Percentiles rank a stretch among this genome's conserved stretches.
phyloP scores from a whole-genome alignment of 306 rosid species.

The Vigna mungo region DNA sequence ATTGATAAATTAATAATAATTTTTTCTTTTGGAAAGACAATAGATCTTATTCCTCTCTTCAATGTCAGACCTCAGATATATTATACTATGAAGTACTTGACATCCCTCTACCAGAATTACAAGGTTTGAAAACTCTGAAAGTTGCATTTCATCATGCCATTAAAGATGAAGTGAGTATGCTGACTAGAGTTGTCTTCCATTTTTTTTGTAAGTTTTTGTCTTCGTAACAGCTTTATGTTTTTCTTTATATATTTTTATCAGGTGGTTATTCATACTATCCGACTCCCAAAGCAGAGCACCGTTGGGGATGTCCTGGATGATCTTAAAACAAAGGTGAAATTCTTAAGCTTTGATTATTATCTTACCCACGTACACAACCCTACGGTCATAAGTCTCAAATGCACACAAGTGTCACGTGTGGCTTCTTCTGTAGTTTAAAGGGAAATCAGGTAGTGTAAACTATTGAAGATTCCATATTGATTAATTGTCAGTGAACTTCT shows the following conservation, averaged over 20 bases:
- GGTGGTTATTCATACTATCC: conserved; percentile 78
- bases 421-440: conserved; percentile 25
- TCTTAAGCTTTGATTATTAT: conserved; percentile 1
- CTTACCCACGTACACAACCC: background rate
- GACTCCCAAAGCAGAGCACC: conserved; percentile 86
- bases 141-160: conserved; percentile 85
- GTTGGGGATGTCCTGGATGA: conserved; percentile 86
- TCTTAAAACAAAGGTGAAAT: conserved; percentile 78
- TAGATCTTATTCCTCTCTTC: conserved; percentile 40
- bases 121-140: conserved; percentile 86
- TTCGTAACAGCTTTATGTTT: conserved; percentile 7
- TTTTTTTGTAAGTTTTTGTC: background rate
- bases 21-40: conserved; percentile 13
- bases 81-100: conserved; percentile 85
- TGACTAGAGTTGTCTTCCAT: conserved; percentile 38
- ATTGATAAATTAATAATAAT: conserved; percentile 27
- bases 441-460: background rate
- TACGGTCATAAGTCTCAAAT: conserved; percentile 8
- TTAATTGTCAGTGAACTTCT: no score
- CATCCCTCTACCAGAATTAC: conserved; percentile 88
- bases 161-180: conserved; percentile 80
- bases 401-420: conserved; percentile 2
- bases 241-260: conserved; percentile 41
- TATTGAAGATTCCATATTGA: background rate
- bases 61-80: conserved; percentile 79